Conservation (phyloP, 2,329 filamentous ascomycete genomes). For the Microthyrium microscopicum region DNA sequence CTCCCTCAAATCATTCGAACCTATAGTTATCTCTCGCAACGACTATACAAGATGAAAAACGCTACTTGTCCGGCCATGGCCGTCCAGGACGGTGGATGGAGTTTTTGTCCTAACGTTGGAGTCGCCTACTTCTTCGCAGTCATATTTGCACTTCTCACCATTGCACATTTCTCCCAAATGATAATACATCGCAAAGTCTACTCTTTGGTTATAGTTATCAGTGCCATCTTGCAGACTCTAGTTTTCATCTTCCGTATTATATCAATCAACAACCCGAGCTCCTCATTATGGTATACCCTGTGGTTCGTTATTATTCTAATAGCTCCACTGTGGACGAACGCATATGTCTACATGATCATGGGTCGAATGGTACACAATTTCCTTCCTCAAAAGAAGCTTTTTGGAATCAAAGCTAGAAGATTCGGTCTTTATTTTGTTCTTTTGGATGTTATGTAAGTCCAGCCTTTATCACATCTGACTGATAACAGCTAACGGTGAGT, state of each 20-base stretch:
- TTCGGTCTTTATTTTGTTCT: slow-evolving; percentile 27
- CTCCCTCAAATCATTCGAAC: too few relatives aligned
- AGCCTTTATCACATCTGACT: neutral
- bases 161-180: slow-evolving; percentile 8
- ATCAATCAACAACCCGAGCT: slow-evolving; percentile 24
- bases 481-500: neutral
- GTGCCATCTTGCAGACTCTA: slow-evolving; percentile 24
- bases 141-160: slow-evolving; percentile 4
- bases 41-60: too few relatives aligned
- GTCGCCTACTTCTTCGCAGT: neutral
- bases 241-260: slow-evolving; percentile 25
- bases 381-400: slow-evolving; percentile 18
- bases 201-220: slow-evolving; percentile 30
- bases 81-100: neutral
- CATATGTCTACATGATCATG: slow-evolving; percentile 25
- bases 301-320: slow-evolving; percentile 9
- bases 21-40: too few relatives aligned
- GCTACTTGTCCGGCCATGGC: too few relatives aligned
- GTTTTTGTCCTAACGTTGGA: neutral
- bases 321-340: slow-evolving; percentile 23
- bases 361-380: slow-evolving; percentile 26
- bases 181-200: slow-evolving; percentile 20
- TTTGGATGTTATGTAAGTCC: slow-evolving; percentile 22
- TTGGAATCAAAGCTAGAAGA: slow-evolving; percentile 19
- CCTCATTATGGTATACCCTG: too few relatives aligned